Base-by-base conservation (phyloP, 1,139 yeast species). In the Kazachstania sp. region DNA sequence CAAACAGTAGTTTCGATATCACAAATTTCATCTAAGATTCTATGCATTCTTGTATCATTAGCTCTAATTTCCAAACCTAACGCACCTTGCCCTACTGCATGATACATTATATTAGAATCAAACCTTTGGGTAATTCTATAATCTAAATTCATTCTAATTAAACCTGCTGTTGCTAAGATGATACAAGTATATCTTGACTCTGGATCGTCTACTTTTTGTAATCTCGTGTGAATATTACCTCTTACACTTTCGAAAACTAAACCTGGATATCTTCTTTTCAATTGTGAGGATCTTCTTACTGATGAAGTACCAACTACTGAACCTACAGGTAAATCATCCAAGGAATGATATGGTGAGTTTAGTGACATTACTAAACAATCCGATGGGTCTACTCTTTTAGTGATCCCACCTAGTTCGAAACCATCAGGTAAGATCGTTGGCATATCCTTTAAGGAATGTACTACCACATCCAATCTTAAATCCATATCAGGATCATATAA, bases 21-120 rank as follows among this genome's bases (percentile, higher is more conserved):
- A 58, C 82, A 83, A 52, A 92, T 78, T 46, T 75, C 71, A 20
- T 72, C 65, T 54, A 95, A 75, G 31, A 90, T 72, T 46, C 75
- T 67, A 57, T 72, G 71, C 63, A 84, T 75, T 45, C 71, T 67
- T 8, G 67, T 64, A 64, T 94, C 96, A 48, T 75, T 78, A 49
- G 76, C 75, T 59, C 94, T 77, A 55, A 90, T 86, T 68, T 92
- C 98, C 37, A 92, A 72, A 19, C 97, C 98, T 46, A 92, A 71
- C 0, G 97, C 97, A 53, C 98, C 98, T 71, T 92, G 98, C 16
- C 98, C 98, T 38, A 92, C 97, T 0, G 98, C 96, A 63, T 92
- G 86, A 64, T 82, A 86, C 95, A 92, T 86, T 50, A 83, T 87
- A 36, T 87, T 86, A n/a, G 81, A 75, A 53, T 83, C 80, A 53